Evolutionary conservation across 2,329 filamentous ascomycete species (phyloP), one percentile per base, ranked within the genome.

Genomic region (Lecanicillium sp.): DNA sequence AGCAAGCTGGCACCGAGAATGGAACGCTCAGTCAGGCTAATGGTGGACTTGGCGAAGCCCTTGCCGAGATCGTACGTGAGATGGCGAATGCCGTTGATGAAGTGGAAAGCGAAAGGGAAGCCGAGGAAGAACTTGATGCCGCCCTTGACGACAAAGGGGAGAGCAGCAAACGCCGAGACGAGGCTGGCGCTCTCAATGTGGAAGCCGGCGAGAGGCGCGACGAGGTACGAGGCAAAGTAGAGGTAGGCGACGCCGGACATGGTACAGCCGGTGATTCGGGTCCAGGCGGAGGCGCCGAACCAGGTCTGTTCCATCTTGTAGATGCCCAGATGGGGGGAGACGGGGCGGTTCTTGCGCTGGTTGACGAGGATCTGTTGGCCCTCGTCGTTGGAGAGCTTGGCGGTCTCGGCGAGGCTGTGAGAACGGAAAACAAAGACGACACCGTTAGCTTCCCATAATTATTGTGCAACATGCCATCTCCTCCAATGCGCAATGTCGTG

Each of bases 281-380:
- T 85, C 65, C 86, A 73, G 49, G 74, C 72, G 42, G 71, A 79
- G 51, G 79, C 81, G 50, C 74, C 72, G 62, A 86, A 81, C 82
- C 81, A 95, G 52, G 87, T 92, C 66, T 96, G 84, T 63, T 87
- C 79, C 44, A 83, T 77, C 61, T 79, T 75, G 79, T 96, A 96
- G 75, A 94, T 89, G 56, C 67, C 61, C 46, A 96, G 77, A 60
- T 96, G 88, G 40, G 89, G 89, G 33, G 87, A 75, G 53, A 95
- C 73, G 58, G 89, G 89, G 37, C 89, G 89, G 56, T 74, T 65
- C 40, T 82, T 73, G 54, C 89, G 89, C 71, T 96, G 89, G 56
- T 78, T 69, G 54, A 76, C 81, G 58, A 96, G 86, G 64, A 94
- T 77, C 49, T 74, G 58, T 48, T 74, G 54, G 47, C 64, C 75